These are phyloP conservation scores for Geotrichum macrosporum DNA, from an alignment of 1,139 yeast genomes.

Conservation along the genomic window DNA sequence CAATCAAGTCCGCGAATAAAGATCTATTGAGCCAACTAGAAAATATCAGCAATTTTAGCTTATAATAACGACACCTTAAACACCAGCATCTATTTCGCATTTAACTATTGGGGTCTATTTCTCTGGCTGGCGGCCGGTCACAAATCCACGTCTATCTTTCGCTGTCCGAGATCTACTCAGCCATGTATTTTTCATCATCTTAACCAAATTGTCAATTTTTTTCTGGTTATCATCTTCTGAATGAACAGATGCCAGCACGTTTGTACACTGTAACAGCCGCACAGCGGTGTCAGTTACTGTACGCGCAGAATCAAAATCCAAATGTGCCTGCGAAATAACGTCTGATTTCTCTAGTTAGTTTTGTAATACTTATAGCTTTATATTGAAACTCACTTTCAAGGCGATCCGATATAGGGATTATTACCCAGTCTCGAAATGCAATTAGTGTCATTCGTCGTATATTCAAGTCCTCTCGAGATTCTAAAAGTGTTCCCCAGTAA, in stretches of 20 bases:
- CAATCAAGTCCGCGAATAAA: slow-evolving; percentile 46
- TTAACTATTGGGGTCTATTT: neutral
- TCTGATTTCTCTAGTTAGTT: slow-evolving; percentile 2
- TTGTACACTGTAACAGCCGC: slow-evolving; percentile 53
- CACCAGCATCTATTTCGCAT: neutral
- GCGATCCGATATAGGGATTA: slow-evolving; percentile 40
- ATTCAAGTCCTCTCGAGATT: slow-evolving; percentile 31
- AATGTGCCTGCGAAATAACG: slow-evolving; percentile 16
- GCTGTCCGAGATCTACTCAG: slow-evolving; percentile 32
- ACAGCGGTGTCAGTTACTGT: slow-evolving; percentile 36
- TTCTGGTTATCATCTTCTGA: slow-evolving; percentile 51
- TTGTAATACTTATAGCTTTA: neutral
- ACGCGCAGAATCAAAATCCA: slow-evolving; percentile 25
- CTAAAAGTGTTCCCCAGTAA: slow-evolving; percentile 41
- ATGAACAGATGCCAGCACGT: slow-evolving; percentile 48
- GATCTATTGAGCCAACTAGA: slow-evolving; percentile 58
- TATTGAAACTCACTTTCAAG: slow-evolving; percentile 40
- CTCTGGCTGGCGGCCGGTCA: slow-evolving; percentile 13
- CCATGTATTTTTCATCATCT: slow-evolving; percentile 32
- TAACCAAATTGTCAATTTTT: slow-evolving; percentile 46
- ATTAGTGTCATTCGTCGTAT: slow-evolving; percentile 36
- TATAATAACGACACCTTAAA: slow-evolving; percentile 28
- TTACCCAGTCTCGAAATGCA: slow-evolving; percentile 38
- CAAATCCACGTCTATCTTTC: slow-evolving; percentile 35
- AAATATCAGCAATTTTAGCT: slow-evolving; percentile 50